These are phyloP conservation scores for Aphanocladium album DNA, from an alignment of 2,329 filamentous ascomycete species.

Conservation along the genomic window DNA sequence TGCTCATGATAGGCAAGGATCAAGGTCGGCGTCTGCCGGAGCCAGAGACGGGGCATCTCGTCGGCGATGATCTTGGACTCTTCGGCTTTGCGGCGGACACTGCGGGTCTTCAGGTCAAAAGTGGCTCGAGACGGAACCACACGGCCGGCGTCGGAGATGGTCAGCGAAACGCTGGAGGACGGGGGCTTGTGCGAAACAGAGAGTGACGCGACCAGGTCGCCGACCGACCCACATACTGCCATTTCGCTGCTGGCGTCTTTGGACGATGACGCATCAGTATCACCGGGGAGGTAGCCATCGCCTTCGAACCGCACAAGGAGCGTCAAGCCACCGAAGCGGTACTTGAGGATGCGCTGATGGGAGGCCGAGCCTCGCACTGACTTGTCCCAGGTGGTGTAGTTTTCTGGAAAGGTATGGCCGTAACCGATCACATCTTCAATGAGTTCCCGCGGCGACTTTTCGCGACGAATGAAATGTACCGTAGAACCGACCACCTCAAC, in stretches of 20 bases:
- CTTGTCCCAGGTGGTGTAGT: conserved; percentile 58
- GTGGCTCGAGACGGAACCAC: conserved; percentile 24
- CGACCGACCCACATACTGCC: neutral
- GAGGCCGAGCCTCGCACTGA: conserved; percentile 50
- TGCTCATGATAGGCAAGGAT: conserved; percentile 30
- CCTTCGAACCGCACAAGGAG: conserved; percentile 47
- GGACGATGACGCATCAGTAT: neutral
- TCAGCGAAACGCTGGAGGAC: conserved; percentile 11
- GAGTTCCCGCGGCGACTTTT: conserved; percentile 53
- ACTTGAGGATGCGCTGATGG: conserved; percentile 58
- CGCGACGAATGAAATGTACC: conserved; percentile 58
- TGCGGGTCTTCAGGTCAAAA: conserved; percentile 37
- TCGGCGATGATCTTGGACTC: conserved; percentile 23
- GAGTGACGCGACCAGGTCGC: neutral
- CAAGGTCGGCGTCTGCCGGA: conserved; percentile 29
- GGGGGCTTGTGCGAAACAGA: neutral
- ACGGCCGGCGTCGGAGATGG: conserved; percentile 16
- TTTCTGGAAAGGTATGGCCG: conserved; percentile 62
- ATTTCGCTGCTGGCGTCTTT: neutral
- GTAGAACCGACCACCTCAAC: conserved; percentile 51
- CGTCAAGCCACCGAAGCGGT: conserved; percentile 48
- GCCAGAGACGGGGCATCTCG: conserved; percentile 34
- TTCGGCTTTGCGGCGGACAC: conserved; percentile 14
- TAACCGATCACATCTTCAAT: conserved; percentile 54
- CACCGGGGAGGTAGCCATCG: conserved; percentile 46